Evolutionary conservation across 2,329 filamentous ascomycete species (phyloP).

Genomic region (Claviceps fusiformis): DNA sequence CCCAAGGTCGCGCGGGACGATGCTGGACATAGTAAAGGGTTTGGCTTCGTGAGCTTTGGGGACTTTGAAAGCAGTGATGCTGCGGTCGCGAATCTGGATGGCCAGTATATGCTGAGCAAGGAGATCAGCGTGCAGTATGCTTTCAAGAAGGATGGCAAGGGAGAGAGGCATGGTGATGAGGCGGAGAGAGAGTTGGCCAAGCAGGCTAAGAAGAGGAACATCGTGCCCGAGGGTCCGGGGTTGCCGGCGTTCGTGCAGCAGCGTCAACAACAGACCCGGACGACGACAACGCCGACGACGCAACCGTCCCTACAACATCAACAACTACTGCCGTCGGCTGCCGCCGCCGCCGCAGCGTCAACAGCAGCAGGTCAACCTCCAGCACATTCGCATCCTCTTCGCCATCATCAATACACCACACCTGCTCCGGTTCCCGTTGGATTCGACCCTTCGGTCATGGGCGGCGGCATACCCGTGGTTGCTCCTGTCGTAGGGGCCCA

Average conservation of each 20-base stretch:
- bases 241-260: conserved; percentile 59
- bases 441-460: conserved; percentile 22
- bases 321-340: conserved; percentile 7
- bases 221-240: conserved; percentile 66
- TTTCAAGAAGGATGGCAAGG: conserved; percentile 98
- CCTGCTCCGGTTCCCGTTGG: conserved; percentile 14
- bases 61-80: conserved; percentile 90
- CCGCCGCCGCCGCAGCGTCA: conserved; percentile 9
- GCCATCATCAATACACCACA: conserved; percentile 9
- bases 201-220: conserved; percentile 88
- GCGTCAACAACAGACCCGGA: conserved; percentile 24
- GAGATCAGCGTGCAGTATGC: conserved; percentile 94
- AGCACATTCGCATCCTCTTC: conserved; percentile 13
- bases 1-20: conserved; percentile 93
- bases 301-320: conserved; percentile 5
- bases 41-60: conserved; percentile 87
- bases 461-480: conserved; percentile 8
- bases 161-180: conserved; percentile 86
- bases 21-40: conserved; percentile 78
- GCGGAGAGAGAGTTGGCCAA: conserved; percentile 85
- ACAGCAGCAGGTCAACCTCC: conserved; percentile 7
- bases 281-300: neutral
- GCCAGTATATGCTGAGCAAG: conserved; percentile 94
- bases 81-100: conserved; percentile 84
- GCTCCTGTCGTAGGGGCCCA: neutral